Evolutionary conservation across 2,329 filamentous ascomycete genomes (phyloP).

Genomic region (Cadophora gregata): DNA sequence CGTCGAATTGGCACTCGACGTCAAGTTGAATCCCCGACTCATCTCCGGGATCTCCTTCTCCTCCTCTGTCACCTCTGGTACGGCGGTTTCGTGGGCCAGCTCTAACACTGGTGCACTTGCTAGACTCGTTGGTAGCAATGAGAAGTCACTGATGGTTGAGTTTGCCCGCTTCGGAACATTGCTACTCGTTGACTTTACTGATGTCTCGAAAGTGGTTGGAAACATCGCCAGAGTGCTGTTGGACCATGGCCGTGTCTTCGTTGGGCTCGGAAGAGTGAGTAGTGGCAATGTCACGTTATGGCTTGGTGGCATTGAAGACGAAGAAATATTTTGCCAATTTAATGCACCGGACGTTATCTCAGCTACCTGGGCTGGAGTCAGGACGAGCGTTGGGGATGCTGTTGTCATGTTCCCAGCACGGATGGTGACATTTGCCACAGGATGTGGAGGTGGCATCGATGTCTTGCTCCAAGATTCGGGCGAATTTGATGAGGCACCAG

Average conservation of each 20-base stretch:
- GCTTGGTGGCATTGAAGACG: background rate
- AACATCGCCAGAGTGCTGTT: background rate
- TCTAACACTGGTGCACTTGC: background rate
- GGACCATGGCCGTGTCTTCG: conserved; percentile 1
- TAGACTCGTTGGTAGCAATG: background rate
- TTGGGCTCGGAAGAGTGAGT: background rate
- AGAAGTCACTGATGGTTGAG: background rate
- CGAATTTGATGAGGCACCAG: background rate
- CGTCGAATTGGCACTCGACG: background rate
- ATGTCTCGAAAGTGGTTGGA: background rate
- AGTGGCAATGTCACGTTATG: background rate
- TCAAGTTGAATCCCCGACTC: background rate
- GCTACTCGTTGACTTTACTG: background rate
- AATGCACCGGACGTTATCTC: background rate
- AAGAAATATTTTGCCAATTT: background rate
- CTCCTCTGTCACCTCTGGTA: background rate
- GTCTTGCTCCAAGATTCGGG: background rate
- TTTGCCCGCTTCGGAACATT: background rate
- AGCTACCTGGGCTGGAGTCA: background rate
- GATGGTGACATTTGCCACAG: background rate
- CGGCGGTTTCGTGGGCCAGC: background rate
- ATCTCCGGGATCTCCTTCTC: background rate
- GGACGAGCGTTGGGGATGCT: background rate
- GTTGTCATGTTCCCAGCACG: background rate
- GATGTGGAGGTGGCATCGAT: background rate